Conservation (phyloP, 495 filamentous ascomycete genomes). For the Cetradonia linearis region DNA sequence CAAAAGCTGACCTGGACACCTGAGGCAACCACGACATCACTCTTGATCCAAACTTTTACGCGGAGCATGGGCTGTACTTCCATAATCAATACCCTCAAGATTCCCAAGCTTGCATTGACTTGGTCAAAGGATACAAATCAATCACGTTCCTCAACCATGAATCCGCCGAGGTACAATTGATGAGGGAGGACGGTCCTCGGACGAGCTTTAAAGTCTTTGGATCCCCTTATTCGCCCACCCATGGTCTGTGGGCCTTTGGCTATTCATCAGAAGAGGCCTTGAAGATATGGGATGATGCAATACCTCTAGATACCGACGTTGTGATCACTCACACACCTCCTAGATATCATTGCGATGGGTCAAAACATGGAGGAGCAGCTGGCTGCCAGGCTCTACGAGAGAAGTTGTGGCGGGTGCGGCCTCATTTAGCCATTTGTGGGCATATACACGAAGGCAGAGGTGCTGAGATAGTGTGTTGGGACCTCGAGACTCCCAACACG, state of each 20-base stretch:
- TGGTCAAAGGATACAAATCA: constrained; percentile 44
- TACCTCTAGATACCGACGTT: constrained; percentile 38
- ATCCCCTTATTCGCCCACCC: constrained; percentile 57
- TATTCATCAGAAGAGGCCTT: constrained; percentile 44
- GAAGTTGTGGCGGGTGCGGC: constrained; percentile 33
- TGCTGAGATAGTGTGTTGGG: constrained; percentile 37
- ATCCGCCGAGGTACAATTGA: constrained; percentile 47
- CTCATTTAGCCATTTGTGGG: constrained; percentile 38
- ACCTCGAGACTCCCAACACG: constrained; percentile 19
- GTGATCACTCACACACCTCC: constrained; percentile 43
- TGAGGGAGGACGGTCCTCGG: constrained; percentile 45
- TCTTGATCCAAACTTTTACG: constrained; percentile 54
- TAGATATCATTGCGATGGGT: constrained; percentile 36
- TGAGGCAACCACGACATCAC: constrained; percentile 75
- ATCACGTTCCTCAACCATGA: constrained; percentile 60
- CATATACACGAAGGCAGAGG: constrained; percentile 44
- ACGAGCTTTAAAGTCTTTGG: constrained; percentile 67
- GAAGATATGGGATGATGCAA: constrained; percentile 37
- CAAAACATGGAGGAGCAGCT: constrained; percentile 25
- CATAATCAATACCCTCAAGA: constrained; percentile 52
- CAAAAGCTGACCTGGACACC: background rate
- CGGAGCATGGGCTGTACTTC: constrained; percentile 44
- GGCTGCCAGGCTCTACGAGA: constrained; percentile 37
- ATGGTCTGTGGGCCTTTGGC: constrained; percentile 62
- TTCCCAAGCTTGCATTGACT: constrained; percentile 42